Evolutionary conservation across 257 asterid genomes (phyloP), one percentile per base, ranked within the genome.

Genomic region (Orobanche coerulescens): DNA sequence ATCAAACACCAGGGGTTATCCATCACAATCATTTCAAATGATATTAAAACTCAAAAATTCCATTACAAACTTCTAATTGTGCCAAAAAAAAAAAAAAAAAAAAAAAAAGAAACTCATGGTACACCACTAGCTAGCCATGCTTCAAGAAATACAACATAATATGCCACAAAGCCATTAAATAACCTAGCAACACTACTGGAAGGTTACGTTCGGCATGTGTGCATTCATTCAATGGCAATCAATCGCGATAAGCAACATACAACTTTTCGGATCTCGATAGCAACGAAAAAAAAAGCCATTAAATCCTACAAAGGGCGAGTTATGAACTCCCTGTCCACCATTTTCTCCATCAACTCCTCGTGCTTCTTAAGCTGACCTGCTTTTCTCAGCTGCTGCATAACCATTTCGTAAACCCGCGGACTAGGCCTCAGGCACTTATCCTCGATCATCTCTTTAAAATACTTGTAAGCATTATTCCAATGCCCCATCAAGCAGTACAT

Each of bases 311-410:
- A 58, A 64, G 81, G 88, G 18, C 83, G 86, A 48, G 69, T n/a
- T 7, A 64, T 42, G 59, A 86, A 92, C 6, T 96, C 96, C 61
- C 84, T 58, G 20, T 71, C 78, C 5, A 75, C 80, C 96, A 92
- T 92, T 80, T 86, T 92, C 79, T 78, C 83, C 70, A 81, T 80
- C 68, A 92, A 71, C 48, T 92, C 98, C 73, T 86, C 95, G 1
- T 86, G 95, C 69, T 86, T 88, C 93, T 89, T 84, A 65, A 92
- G 55, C 74, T 88, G 94, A 7, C 95, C 95, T 3, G 98, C 86
- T 50, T 86, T 81, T 54, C 89, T 84, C 68, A 92, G 78, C 78
- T 64, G 86, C 73, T 75, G 65, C 84, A 92, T 67, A 50, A 88
- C 96, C 93, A 78, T 77, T 58, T 84, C 84, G 64, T 81, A 92